Evolutionary conservation across 2,329 filamentous ascomycete species (phyloP), one percentile per base, ranked within the genome.

Genomic region (Pezicula radicicola): DNA sequence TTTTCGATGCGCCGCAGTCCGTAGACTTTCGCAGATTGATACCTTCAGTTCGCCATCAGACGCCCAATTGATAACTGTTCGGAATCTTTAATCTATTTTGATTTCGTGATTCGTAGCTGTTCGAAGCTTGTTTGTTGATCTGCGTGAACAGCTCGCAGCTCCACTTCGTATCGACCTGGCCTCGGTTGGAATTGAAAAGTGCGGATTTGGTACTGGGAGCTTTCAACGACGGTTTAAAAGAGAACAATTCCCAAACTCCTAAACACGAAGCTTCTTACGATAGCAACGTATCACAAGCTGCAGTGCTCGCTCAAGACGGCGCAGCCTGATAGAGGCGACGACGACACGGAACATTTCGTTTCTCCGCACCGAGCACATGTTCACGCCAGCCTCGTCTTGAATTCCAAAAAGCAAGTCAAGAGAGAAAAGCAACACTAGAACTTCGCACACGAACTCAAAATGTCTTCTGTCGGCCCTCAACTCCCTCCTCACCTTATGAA

Each of bases 401-500:
- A 16, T 6, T 40, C 36, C 45, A 37, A 30, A 45, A 10, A 47
- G 46, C 51, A 46, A 28, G 42, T 21, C 40, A 52, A 49, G 55
- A 46, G 35, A 46, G 36, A 41, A 44, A 41, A 19, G 12, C 35
- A 53, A 33, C 30, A 33, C 30, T 10, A 33, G 12, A 33, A 13
- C 30, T 10, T 33, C 30, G 30, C 13, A 30, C 19, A 42, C 33
- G n/a, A 28, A 33, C 41, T 7, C 50, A 57, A 27, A 4, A 68
- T 68, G 66, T 55, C 65, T 53, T 59, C 61, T 7, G 56, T 89
- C 63, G 87, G 88, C 5, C 88, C 89, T 13, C 76, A 84, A 54
- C 69, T 91, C 21, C 88, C 89, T 12, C 78, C 87, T 4, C 83
- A 88, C 55, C 76, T 87, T 40, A 52, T 80, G 33, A 86, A 86